Conservation (phyloP, 768 basidiomycete species). For the Termitomyces sp. region DNA sequence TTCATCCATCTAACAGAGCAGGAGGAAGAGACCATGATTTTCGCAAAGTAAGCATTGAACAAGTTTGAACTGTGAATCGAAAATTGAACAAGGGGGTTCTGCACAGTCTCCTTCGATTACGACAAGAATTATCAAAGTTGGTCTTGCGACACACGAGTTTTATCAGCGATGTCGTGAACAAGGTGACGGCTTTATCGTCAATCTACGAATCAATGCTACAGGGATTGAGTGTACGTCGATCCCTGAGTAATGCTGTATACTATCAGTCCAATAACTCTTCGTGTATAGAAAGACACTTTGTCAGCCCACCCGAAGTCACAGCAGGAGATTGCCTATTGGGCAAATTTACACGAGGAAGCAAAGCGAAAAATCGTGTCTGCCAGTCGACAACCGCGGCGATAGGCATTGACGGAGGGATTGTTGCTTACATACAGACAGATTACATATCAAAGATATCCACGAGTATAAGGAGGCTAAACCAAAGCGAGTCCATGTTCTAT, state of each 20-base stretch:
- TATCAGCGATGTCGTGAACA: constrained; percentile 51
- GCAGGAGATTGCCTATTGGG: constrained; percentile 82
- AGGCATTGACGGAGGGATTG: neutral
- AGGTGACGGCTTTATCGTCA: constrained; percentile 61
- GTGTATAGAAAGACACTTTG: constrained; percentile 53
- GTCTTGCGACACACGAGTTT: constrained; percentile 68
- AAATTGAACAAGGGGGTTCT: neutral
- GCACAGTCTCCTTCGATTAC: constrained; percentile 71
- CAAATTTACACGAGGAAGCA: constrained; percentile 79
- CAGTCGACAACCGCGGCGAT: constrained; percentile 22
- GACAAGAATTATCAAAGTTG: constrained; percentile 77
- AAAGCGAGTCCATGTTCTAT: neutral
- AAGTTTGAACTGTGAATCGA: neutral
- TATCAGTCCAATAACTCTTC: neutral
- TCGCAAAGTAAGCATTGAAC: constrained; percentile 66
- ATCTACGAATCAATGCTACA: constrained; percentile 77
- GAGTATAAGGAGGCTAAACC: neutral
- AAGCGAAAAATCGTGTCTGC: constrained; percentile 49
- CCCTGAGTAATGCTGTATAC: neutral
- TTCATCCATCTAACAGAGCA: constrained; percentile 77
- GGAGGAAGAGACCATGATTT: constrained; percentile 94
- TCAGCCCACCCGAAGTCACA: constrained; percentile 83
- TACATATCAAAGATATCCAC: neutral
- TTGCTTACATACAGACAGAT: constrained; percentile 6
- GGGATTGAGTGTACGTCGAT: constrained; percentile 60